These are phyloP conservation scores for Funneliformis mosseae DNA, from an alignment of 192 early-diverging fungal genomes.

Conservation along the genomic window DNA sequence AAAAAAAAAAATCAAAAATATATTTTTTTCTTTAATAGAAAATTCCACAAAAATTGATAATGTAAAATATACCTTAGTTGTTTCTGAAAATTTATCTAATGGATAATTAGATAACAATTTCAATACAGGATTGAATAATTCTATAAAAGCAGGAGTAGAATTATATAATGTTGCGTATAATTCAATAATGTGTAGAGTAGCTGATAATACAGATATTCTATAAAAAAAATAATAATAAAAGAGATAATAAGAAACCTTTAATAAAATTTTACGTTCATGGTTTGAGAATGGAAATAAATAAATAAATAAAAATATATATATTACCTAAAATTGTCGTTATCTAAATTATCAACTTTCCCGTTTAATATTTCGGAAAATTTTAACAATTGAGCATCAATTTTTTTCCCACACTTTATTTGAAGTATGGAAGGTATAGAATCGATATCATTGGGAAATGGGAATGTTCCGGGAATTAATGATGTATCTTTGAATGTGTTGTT, in stretches of 20 bases:
- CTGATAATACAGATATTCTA: conserved; percentile 48
- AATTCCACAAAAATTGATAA: neutral
- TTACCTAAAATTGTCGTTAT: conserved; percentile 21
- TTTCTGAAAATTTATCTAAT: conserved; percentile 34
- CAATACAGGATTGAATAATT: conserved; percentile 47
- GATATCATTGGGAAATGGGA: conserved; percentile 47
- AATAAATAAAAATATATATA: neutral
- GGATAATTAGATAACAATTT: conserved; percentile 15
- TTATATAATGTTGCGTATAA: conserved; percentile 58
- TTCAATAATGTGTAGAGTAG: conserved; percentile 43
- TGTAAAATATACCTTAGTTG: conserved; percentile 38
- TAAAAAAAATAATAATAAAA: neutral
- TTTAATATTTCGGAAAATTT: conserved; percentile 42
- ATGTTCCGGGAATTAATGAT: conserved; percentile 43
- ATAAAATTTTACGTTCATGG: too few species aligned
- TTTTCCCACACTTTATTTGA: conserved; percentile 41
- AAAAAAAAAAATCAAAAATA: neutral
- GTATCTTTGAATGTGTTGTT: conserved; percentile 37
- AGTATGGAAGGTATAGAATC: conserved; percentile 9
- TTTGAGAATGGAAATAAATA: neutral
- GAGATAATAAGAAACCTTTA: neutral
- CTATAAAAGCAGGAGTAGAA: conserved; percentile 65
- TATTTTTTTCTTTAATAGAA: neutral
- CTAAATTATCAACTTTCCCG: neutral
- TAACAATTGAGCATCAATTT: conserved; percentile 34